Percentiles rank a stretch among this genome's conserved stretches.
These are phyloP conservation scores for Cordyceps cicadae DNA, from an alignment of 2,329 filamentous ascomycete genomes.

Conservation along the genomic window DNA sequence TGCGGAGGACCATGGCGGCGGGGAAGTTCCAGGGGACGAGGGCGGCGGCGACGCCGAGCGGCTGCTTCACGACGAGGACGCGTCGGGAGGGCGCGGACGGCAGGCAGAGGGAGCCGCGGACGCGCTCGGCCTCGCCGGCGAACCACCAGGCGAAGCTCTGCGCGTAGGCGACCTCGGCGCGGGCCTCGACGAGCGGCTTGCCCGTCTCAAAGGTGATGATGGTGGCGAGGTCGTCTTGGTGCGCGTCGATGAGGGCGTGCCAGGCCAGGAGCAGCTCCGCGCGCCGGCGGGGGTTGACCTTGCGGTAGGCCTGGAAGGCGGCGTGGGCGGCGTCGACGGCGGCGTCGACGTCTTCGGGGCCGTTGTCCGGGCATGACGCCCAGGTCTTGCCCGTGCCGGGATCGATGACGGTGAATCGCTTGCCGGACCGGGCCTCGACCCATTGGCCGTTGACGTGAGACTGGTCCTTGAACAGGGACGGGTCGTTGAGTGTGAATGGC, in stretches of 20 bases:
- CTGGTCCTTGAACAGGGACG: conserved; percentile 38
- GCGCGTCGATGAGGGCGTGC: conserved; percentile 27
- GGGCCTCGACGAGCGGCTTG: conserved; percentile 46
- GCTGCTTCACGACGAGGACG: conserved; percentile 59
- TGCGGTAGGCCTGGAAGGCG: conserved; percentile 31
- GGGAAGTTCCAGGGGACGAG: conserved; percentile 51
- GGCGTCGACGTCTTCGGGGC: conserved; percentile 29
- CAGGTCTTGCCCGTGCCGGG: conserved; percentile 43
- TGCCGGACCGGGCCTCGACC: conserved; percentile 35
- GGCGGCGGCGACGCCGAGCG: conserved; percentile 27
- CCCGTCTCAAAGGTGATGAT: conserved; percentile 43
- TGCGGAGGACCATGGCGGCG: conserved; percentile 40
- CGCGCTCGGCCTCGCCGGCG: conserved; percentile 38
- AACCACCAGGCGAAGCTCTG: conserved; percentile 50
- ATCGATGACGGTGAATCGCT: conserved; percentile 44
- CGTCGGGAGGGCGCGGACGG: conserved; percentile 54
- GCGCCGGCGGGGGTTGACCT: conserved; percentile 27
- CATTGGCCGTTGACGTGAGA: conserved; percentile 42
- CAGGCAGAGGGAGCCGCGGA: conserved; percentile 51
- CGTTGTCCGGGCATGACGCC: conserved; percentile 42
- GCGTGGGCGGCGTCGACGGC: conserved; percentile 28
- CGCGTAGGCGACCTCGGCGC: conserved; percentile 48
- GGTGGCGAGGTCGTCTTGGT: conserved; percentile 31
- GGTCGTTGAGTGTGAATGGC: conserved; percentile 38
- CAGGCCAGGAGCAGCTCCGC: conserved; percentile 28